Percentiles rank a stretch among this genome's conserved stretches.
These are phyloP conservation scores for Yamadazyma songkhlaensis DNA, from an alignment of 1,139 yeast species.

Conservation along the genomic window DNA sequence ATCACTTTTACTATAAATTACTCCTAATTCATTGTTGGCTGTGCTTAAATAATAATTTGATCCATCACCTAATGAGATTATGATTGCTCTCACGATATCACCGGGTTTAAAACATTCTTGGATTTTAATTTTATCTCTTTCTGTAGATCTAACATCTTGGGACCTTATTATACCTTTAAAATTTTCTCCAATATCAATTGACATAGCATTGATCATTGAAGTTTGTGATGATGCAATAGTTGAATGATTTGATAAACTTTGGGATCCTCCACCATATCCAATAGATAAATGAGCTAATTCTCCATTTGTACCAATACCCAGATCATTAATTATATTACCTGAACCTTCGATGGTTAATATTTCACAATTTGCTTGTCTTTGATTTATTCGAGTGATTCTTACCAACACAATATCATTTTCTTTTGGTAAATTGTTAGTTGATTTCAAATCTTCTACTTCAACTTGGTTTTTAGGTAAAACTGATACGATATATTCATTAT, in stretches of 20 bases:
- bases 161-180: constrained; percentile 85
- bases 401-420: constrained; percentile 85
- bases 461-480: constrained; percentile 32
- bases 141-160: constrained; percentile 89
- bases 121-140: constrained; percentile 81
- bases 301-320: constrained; percentile 68
- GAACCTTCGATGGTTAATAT: constrained; percentile 74
- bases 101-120: constrained; percentile 85
- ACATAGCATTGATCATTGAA: constrained; percentile 32
- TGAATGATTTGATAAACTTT: constrained; percentile 35
- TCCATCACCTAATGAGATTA: constrained; percentile 91
- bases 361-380: constrained; percentile 77
- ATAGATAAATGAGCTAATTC: constrained; percentile 36
- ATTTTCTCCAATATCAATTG: constrained; percentile 81
- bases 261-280: constrained; percentile 57
- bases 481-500: constrained; percentile 22
- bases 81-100: constrained; percentile 78
- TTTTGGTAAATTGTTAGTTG: constrained; percentile 59
- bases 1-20: constrained; percentile 74
- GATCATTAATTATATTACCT: constrained; percentile 57
- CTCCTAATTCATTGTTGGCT: constrained; percentile 90
- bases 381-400: constrained; percentile 62
- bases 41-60: constrained; percentile 85
- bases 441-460: not conserved
- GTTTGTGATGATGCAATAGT: constrained; percentile 47